Evolutionary conservation across 495 filamentous ascomycete species (phyloP).

Genomic region (Collariella sp.): DNA sequence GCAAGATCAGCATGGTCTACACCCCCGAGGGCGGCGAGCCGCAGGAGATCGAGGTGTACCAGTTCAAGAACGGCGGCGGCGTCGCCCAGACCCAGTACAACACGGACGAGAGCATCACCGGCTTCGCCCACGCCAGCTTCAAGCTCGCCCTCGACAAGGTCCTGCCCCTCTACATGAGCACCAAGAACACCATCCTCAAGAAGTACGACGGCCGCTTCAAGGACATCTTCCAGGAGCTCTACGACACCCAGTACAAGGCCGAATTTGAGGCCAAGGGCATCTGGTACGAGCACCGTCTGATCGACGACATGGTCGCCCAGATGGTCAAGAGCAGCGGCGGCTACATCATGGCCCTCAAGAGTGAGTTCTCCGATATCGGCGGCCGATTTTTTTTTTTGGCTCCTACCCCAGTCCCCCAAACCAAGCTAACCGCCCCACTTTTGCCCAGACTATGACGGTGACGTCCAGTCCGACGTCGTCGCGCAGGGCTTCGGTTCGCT

Average conservation of each 20-base stretch:
- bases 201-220: slow-evolving; percentile 97
- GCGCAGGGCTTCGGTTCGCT: slow-evolving; percentile 97
- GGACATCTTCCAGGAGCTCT: slow-evolving; percentile 98
- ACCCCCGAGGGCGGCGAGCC: slow-evolving; percentile 77
- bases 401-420: not conserved
- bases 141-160: slow-evolving; percentile 82
- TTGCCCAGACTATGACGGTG: slow-evolving; percentile 83
- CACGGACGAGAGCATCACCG: slow-evolving; percentile 86
- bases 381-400: not conserved
- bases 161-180: slow-evolving; percentile 94
- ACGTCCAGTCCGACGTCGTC: slow-evolving; percentile 96
- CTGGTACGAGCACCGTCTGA: slow-evolving; percentile 98
- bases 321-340: slow-evolving; percentile 98
- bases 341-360: slow-evolving; percentile 96
- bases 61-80: slow-evolving; percentile 77
- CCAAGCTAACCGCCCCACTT: not conserved
- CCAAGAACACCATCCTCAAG: slow-evolving; percentile 99
- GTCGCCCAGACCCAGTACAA: slow-evolving; percentile 95
- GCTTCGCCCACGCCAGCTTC: slow-evolving; percentile 93
- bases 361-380: slow-evolving; percentile 40
- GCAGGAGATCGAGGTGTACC: slow-evolving; percentile 78
- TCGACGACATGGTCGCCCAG: slow-evolving; percentile 99
- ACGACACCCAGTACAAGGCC: slow-evolving; percentile 75
- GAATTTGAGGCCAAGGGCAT: slow-evolving; percentile 84
- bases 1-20: slow-evolving; percentile 88